phyloP scores from a whole-genome alignment of 805 yeast species.

The Hanseniaspora nectarophila region DNA sequence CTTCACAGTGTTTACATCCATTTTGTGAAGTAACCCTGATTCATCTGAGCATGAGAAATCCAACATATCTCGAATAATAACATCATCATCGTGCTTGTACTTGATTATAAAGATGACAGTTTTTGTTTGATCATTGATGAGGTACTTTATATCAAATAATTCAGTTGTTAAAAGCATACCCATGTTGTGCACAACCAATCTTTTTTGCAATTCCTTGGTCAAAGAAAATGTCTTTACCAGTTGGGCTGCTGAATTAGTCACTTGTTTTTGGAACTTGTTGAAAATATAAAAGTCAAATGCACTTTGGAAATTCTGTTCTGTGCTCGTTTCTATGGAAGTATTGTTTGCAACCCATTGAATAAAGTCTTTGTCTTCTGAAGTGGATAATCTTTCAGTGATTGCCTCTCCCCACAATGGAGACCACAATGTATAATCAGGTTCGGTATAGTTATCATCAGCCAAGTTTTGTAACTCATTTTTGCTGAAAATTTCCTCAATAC shows the following conservation, averaged over 20 bases:
- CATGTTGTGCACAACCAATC: conserved; percentile 4
- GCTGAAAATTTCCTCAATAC: neutral
- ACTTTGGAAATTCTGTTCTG: neutral
- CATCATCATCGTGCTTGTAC: neutral
- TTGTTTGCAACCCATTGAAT: neutral
- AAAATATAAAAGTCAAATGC: neutral
- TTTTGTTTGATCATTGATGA: neutral
- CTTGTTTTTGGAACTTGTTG: neutral
- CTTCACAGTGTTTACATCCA: neutral
- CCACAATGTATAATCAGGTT: conserved; percentile 6
- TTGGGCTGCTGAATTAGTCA: no score
- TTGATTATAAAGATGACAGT: neutral
- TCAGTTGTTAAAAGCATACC: neutral
- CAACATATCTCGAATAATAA: neutral
- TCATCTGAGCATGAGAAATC: neutral
- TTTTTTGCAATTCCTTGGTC: neutral
- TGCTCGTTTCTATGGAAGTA: neutral
- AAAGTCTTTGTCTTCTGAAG: neutral
- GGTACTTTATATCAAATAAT: conserved; percentile 1
- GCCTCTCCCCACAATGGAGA: conserved; percentile 2
- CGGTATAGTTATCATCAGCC: neutral
- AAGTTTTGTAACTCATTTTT: neutral
- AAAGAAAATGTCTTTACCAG: neutral
- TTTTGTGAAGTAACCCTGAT: neutral
- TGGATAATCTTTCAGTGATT: neutral